Evolutionary conservation across 257 asterid genomes (phyloP), one percentile per base, ranked within the genome.

Genomic region (Primulina huaijiensis): DNA sequence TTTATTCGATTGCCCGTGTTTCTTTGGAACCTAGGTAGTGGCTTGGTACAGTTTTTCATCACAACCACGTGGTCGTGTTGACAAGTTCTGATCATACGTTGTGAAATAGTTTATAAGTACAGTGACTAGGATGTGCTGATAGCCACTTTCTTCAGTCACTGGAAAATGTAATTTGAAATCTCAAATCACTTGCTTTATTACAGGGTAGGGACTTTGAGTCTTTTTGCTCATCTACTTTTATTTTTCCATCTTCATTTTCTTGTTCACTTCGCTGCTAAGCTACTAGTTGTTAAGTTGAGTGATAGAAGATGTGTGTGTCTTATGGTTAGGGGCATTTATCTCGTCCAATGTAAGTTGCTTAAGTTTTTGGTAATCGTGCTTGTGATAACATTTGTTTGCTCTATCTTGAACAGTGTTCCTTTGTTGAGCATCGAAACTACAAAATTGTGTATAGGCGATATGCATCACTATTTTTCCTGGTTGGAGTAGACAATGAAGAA

Each of bases 401-500:
- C 61, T 72, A 2, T 68, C 33, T 9, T 58, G 75, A 65, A 61
- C 95, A 94, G 99, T 94, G 99, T 86, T 91, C 99, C 5, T 91
- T 94, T 67, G 96, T 94, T 67, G 96, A 94, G 85, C 99, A 94
- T 81, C 90, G 99, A 65, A 94, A 82, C 86, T 92, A 92, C 88
- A 90, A 92, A 82, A 81, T 91, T 59, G 90, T 94, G 29, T 93
- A 90, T 30, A 83, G 99, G 85, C 83, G 97, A 65, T 93, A 93
- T 71, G 99, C 99, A 5, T 90, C 99, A 0, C 63, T 94, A 5
- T 94, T 94, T 78, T 94, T 94, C 88, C 76, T 94, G 81, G 97
- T 94, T 76, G 99, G 99, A 74, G 99, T 93, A 72, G 99, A 93
- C 87, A 89, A 90, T 6, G 97, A 90, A 79, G 99, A 93, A 80